Evolutionary conservation across 2,329 filamentous ascomycete genomes (phyloP), one percentile per base, ranked within the genome.

Genomic region (Ascochyta clinopodiicola): DNA sequence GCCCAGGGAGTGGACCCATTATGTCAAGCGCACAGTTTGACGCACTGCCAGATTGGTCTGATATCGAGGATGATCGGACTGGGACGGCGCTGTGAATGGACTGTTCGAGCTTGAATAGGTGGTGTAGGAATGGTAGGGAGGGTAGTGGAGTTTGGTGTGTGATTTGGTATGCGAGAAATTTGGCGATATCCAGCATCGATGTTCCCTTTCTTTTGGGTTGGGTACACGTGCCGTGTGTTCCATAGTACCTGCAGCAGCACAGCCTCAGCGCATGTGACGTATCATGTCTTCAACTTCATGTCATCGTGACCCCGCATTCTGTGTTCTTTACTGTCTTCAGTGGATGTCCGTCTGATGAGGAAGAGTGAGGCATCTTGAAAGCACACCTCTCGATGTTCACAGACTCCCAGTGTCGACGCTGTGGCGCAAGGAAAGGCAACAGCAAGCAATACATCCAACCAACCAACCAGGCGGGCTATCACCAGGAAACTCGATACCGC

Each of bases 21-120:
- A 42, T 49, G 38, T 48, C 49, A 27, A 48, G 34, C 34, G 35
- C 31, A 9, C 38, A 55, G 25, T 49, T 55, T 17, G 13, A 44
- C 19, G 8, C 45, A 2, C 22, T 51, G 21, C 52, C 52, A 29
- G 21, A 44, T 15, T 50, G 52, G 25, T 49, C 48, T 17, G 13
- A 44, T 13, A 9, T 40, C 1, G 44, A 56, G 19, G 44, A 52
- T 24, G 51, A 56, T 12, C 10, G 10, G 32, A 37, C 2, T 43
- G 50, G 37, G 17, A 35, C 13, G 21, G 35, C 42, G 10, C 21
- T 10, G 21, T 7, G n/a, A 24, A 6, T 22, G 10, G 19, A 12
- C 3, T 24, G 9, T 35, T 3, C 2, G 15, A 21, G 24, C 13
- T 45, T 35, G 32, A 32, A 10, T 8, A 7, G 32, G 34, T 17